Evolutionary conservation across 768 basidiomycete species (phyloP).

Genomic region (Lentinula guzmanii): DNA sequence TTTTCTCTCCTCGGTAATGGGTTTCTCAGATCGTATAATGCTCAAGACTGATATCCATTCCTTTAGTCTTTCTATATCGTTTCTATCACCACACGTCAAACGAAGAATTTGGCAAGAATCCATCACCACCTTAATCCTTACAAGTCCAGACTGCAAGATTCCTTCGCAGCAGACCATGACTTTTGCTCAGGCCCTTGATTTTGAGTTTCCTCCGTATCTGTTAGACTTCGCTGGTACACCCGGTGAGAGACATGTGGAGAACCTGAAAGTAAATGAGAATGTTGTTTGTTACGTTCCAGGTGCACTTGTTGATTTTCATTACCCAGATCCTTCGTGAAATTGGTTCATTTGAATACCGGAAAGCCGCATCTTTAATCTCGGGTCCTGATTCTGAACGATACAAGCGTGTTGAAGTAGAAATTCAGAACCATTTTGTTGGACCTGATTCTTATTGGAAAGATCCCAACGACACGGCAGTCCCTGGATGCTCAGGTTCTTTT

Average conservation of each 20-base stretch:
- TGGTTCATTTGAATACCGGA: conserved; percentile 48
- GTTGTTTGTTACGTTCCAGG: background rate
- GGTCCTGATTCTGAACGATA: conserved; percentile 45
- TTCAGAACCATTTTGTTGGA: conserved; percentile 54
- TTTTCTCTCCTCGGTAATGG: conserved; percentile 68
- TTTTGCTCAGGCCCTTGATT: conserved; percentile 52
- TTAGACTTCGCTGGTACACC: conserved; percentile 57
- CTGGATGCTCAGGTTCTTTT: conserved; percentile 46
- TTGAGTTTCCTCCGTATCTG: conserved; percentile 64
- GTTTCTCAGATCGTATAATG: background rate
- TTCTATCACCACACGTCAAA: conserved; percentile 52
- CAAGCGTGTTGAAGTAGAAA: conserved; percentile 39
- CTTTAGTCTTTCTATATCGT: conserved; percentile 50
- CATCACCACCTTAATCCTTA: conserved; percentile 60
- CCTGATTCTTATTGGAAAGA: conserved; percentile 70
- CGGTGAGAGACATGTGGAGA: conserved; percentile 71
- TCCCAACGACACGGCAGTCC: conserved; percentile 19
- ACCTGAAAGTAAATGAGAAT: conserved; percentile 52
- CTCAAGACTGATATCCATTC: background rate
- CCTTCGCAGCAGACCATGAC: conserved; percentile 49
- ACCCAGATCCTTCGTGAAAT: conserved; percentile 68
- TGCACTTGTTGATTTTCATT: background rate
- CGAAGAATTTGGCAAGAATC: conserved; percentile 81
- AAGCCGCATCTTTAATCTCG: conserved; percentile 39
- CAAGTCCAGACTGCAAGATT: conserved; percentile 52